These are phyloP conservation scores for Daldinia bambusicola DNA, from an alignment of 495 filamentous ascomycete species.

Conservation along the genomic window DNA sequence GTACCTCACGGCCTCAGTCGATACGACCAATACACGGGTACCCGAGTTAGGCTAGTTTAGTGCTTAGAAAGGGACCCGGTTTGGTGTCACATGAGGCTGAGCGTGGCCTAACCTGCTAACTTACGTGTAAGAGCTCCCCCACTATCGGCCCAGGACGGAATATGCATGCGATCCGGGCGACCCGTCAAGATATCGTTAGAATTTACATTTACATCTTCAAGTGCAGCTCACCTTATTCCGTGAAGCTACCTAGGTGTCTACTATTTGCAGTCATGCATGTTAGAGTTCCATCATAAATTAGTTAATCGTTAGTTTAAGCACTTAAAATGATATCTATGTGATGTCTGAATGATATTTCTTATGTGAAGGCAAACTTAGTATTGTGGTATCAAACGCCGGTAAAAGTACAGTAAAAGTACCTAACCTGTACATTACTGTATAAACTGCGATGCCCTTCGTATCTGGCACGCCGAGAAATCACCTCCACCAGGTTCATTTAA, in stretches of 20 bases:
- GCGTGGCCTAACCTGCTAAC: constrained; percentile 15
- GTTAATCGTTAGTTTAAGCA: too few species aligned
- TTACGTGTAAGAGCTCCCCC: constrained; percentile 8
- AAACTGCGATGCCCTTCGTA: not conserved
- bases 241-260: too few species aligned
- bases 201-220: not conserved
- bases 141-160: constrained; percentile 12
- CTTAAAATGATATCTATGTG: not conserved
- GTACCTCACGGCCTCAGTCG: too few species aligned
- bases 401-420: too few species aligned
- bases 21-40: constrained; percentile 8
- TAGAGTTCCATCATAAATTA: too few species aligned
- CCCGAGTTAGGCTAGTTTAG: constrained; percentile 16
- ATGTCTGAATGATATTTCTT: not conserved
- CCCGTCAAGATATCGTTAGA: not conserved
- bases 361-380: not conserved
- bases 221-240: not conserved
- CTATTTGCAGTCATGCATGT: too few species aligned
- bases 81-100: constrained; percentile 34
- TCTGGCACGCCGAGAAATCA: not conserved
- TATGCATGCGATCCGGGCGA: constrained; percentile 4
- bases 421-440: not conserved
- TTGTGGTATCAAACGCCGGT: constrained; percentile 5
- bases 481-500: not conserved
- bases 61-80: not conserved